These are phyloP conservation scores for Pistacia integerrima DNA, from an alignment of 345 rosid genomes.

Conservation along the genomic window DNA sequence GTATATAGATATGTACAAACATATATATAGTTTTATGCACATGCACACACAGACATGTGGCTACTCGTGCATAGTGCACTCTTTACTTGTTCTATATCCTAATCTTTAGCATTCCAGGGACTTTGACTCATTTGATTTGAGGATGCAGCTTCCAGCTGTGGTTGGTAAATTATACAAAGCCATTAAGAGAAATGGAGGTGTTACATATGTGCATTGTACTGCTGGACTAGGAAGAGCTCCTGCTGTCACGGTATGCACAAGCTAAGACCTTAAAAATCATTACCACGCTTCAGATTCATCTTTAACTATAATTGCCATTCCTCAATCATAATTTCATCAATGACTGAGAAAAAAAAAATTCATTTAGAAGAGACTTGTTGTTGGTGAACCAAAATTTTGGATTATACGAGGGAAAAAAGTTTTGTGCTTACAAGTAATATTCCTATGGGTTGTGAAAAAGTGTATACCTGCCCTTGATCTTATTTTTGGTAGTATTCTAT, in stretches of 20 bases:
- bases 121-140: slow-evolving; percentile 90
- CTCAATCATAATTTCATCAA: neutral
- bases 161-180: slow-evolving; percentile 70
- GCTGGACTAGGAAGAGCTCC: slow-evolving; percentile 99
- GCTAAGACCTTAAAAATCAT: slow-evolving; percentile 1
- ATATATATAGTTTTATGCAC: neutral
- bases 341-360: too few species aligned
- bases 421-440: too few species aligned
- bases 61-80: neutral
- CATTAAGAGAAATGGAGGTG: slow-evolving; percentile 76
- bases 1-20: neutral
- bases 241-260: slow-evolving; percentile 71
- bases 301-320: neutral
- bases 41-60: neutral
- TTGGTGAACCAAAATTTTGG: too few species aligned
- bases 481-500: too few species aligned
- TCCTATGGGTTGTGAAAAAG: too few species aligned
- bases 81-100: slow-evolving; percentile 17
- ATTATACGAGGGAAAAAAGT: too few species aligned
- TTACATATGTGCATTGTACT: slow-evolving; percentile 91
- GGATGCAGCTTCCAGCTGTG: slow-evolving; percentile 92
- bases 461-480: too few species aligned
- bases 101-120: slow-evolving; percentile 64
- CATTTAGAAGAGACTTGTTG: too few species aligned
- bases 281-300: neutral